Conservation (phyloP, 495 filamentous ascomycete genomes). For the Xylaria curta region DNA sequence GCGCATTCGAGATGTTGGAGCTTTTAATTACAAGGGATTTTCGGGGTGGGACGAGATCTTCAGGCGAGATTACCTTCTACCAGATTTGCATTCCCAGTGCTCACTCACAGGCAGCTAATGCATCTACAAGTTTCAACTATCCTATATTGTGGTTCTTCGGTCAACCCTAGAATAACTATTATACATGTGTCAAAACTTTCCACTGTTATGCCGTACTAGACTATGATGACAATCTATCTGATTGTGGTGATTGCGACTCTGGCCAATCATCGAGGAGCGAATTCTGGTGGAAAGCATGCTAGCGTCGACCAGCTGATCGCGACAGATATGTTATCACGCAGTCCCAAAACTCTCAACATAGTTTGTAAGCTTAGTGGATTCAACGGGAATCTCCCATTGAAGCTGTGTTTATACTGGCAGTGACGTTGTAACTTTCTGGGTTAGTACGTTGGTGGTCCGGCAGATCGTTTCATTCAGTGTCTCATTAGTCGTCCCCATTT, state of each 20-base stretch:
- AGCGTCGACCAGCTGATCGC: not conserved
- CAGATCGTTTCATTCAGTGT: slow-evolving; percentile 19
- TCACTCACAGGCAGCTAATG: not conserved
- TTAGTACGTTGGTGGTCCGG: slow-evolving; percentile 8
- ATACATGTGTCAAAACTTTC: not conserved
- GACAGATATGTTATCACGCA: not conserved
- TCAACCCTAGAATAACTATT: not conserved
- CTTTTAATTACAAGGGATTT: slow-evolving; percentile 37
- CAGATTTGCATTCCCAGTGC: slow-evolving; percentile 38
- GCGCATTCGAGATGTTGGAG: not conserved
- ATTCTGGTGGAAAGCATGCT: not conserved
- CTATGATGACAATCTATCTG: too few species aligned
- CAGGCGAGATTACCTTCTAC: slow-evolving; percentile 41
- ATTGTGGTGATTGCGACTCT: not conserved
- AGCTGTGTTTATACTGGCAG: slow-evolving; percentile 15
- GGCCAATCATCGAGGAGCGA: slow-evolving; percentile 2
- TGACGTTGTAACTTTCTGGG: slow-evolving; percentile 1
- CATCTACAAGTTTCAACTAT: slow-evolving; percentile 5
- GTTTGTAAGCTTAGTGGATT: slow-evolving; percentile 20
- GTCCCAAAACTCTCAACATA: not conserved
- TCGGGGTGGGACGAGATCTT: slow-evolving; percentile 41
- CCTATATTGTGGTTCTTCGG: not conserved
- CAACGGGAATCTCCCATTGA: slow-evolving; percentile 13
- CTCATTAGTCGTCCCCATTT: slow-evolving; percentile 24
- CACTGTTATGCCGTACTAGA: not conserved